Conservation (phyloP, 2,329 filamentous ascomycete species). For the Pestalotiopsis sp. region DNA sequence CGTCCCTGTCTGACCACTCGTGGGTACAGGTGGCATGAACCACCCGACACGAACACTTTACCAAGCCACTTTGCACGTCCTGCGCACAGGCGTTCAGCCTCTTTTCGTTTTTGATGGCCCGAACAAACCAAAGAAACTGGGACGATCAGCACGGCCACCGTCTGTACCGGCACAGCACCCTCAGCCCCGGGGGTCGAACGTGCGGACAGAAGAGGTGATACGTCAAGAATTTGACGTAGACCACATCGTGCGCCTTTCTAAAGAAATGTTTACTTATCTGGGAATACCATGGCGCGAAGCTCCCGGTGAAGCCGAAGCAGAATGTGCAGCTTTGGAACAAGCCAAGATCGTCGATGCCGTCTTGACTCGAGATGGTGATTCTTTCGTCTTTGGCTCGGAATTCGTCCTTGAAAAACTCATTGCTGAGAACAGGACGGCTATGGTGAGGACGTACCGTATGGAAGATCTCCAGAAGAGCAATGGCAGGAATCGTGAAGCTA, state of each 20-base stretch:
- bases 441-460: slow-evolving; percentile 17
- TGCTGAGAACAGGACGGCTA: slow-evolving; percentile 18
- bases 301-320: slow-evolving; percentile 50
- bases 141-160: slow-evolving; percentile 28
- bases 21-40: slow-evolving; percentile 15
- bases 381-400: slow-evolving; percentile 49
- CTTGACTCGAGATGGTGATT: slow-evolving; percentile 49
- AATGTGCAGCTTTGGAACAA: slow-evolving; percentile 47
- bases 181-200: slow-evolving; percentile 21
- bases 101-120: slow-evolving; percentile 59
- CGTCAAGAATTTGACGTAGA: slow-evolving; percentile 23
- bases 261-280: slow-evolving; percentile 38
- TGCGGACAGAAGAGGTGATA: background rate
- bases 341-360: slow-evolving; percentile 50
- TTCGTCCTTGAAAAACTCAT: slow-evolving; percentile 37
- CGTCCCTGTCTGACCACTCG: background rate
- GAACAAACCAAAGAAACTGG: slow-evolving; percentile 39
- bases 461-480: slow-evolving; percentile 11
- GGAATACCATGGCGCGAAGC: slow-evolving; percentile 36
- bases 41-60: slow-evolving; percentile 16
- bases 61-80: slow-evolving; percentile 13
- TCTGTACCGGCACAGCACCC: too few relatives aligned
- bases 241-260: slow-evolving; percentile 27
- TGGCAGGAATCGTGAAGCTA: background rate
- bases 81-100: slow-evolving; percentile 38